A percentile compares a stretch with the other conserved stretches of the same genome.
Conservation (phyloP, 1,284 basidiomycete species). For the Amylostereum areolatum region DNA sequence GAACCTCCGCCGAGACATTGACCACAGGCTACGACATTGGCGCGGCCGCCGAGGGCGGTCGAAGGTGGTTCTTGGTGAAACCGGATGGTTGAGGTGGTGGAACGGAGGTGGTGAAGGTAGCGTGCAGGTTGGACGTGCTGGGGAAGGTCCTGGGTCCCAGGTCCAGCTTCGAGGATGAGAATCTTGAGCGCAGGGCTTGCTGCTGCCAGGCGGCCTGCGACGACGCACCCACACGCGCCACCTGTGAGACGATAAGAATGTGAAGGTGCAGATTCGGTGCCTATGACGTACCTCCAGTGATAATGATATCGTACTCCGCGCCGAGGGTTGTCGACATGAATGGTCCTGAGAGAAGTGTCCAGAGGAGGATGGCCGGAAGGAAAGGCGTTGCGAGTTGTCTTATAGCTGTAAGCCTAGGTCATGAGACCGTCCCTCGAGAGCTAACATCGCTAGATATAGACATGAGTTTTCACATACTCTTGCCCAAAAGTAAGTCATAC, state of each 20-base stretch:
- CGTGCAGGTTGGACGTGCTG: conserved; percentile 46
- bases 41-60: conserved; percentile 38
- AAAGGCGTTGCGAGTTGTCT: too few relatives aligned
- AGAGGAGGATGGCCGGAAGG: too few relatives aligned
- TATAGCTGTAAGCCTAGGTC: too few relatives aligned
- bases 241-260: too few relatives aligned
- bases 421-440: too few relatives aligned
- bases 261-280: too few relatives aligned
- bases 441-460: too few relatives aligned
- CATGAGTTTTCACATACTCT: too few relatives aligned
- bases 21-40: conserved; percentile 34
- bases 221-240: conserved; percentile 39
- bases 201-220: conserved; percentile 40
- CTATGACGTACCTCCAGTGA: conserved; percentile 45
- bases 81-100: conserved; percentile 34
- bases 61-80: conserved; percentile 36
- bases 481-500: too few relatives aligned
- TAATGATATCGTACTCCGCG: conserved; percentile 35
- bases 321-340: too few relatives aligned
- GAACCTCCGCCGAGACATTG: too few relatives aligned
- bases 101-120: conserved; percentile 33
- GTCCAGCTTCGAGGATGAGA: conserved; percentile 40
- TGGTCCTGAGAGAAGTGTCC: too few relatives aligned
- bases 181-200: conserved; percentile 39
- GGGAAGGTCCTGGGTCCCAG: conserved; percentile 33